phyloP scores from a whole-genome alignment of 495 filamentous ascomycete genomes.

The Penicillium riverlandense region DNA sequence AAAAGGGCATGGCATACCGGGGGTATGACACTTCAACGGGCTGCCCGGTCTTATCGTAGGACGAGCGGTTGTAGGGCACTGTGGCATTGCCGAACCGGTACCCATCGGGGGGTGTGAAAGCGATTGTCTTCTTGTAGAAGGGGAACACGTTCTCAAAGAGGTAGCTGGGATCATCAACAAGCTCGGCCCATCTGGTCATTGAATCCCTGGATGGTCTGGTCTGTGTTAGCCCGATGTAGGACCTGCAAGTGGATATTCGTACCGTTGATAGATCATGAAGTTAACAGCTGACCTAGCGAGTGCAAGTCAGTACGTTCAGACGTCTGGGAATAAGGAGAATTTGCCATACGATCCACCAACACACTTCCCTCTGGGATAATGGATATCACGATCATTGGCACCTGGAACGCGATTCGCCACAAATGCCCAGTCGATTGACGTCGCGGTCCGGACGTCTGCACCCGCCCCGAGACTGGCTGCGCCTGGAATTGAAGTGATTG shows the following conservation, averaged over 20 bases:
- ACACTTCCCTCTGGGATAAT: conserved; percentile 33
- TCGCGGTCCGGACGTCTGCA: conserved; percentile 17
- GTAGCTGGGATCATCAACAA: conserved; percentile 39
- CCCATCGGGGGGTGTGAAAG: conserved; percentile 22
- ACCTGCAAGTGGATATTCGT: background rate
- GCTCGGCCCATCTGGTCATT: conserved; percentile 37
- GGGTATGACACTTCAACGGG: conserved; percentile 30
- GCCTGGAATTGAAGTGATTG: conserved; percentile 39
- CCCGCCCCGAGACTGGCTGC: conserved; percentile 25
- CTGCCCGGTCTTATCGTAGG: conserved; percentile 14
- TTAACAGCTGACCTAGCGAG: conserved; percentile 22
- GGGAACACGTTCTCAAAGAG: conserved; percentile 33
- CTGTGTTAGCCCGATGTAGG: background rate
- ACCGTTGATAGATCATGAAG: conserved; percentile 32
- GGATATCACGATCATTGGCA: conserved; percentile 27
- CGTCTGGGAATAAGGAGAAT: background rate
- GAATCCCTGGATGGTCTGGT: conserved; percentile 29
- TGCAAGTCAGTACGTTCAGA: background rate
- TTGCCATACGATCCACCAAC: conserved; percentile 27
- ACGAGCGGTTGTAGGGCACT: conserved; percentile 16
- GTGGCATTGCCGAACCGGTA: conserved; percentile 11
- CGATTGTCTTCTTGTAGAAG: conserved; percentile 30
- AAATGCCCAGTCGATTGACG: conserved; percentile 45
- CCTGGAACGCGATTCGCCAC: conserved; percentile 24
- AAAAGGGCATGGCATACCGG: conserved; percentile 22